Conservation (phyloP, 2,329 filamentous ascomycete genomes). For the Talaromyces sp. region DNA sequence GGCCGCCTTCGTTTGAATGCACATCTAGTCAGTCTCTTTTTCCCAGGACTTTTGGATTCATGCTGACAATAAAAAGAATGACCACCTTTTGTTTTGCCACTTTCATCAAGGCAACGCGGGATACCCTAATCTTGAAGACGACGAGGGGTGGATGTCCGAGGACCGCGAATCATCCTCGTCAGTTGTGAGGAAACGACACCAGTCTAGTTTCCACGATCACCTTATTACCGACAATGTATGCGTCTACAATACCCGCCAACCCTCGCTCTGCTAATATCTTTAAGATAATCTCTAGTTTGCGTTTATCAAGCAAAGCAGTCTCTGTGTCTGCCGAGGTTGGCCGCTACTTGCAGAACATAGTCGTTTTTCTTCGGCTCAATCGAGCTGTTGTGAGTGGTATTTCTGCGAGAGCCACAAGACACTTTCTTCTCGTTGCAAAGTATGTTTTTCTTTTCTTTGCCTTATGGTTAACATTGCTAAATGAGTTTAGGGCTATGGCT, state of each 20-base stretch:
- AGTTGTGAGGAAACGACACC: constrained; percentile 25
- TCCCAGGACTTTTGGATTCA: neutral
- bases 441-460: constrained; percentile 20
- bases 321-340: constrained; percentile 69
- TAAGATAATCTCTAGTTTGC: constrained; percentile 52
- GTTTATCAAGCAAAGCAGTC: constrained; percentile 53
- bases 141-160: constrained; percentile 33
- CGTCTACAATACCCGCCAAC: neutral
- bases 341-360: constrained; percentile 80
- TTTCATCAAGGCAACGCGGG: constrained; percentile 69
- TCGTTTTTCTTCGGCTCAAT: constrained; percentile 81
- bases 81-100: constrained; percentile 84
- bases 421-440: constrained; percentile 65
- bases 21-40: constrained; percentile 32
- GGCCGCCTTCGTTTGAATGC: constrained; percentile 27
- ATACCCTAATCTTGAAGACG: constrained; percentile 68
- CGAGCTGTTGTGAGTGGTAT: constrained; percentile 76
- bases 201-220: neutral
- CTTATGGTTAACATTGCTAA: constrained; percentile 15
- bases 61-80: constrained; percentile 48
- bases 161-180: constrained; percentile 31
- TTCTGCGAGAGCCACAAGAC: constrained; percentile 69
- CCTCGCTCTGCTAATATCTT: neutral
- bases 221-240: constrained; percentile 3
- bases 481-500: constrained; percentile 58